phyloP scores from a whole-genome alignment of 192 early-diverging fungal species.

The Backusella psychrophila region DNA sequence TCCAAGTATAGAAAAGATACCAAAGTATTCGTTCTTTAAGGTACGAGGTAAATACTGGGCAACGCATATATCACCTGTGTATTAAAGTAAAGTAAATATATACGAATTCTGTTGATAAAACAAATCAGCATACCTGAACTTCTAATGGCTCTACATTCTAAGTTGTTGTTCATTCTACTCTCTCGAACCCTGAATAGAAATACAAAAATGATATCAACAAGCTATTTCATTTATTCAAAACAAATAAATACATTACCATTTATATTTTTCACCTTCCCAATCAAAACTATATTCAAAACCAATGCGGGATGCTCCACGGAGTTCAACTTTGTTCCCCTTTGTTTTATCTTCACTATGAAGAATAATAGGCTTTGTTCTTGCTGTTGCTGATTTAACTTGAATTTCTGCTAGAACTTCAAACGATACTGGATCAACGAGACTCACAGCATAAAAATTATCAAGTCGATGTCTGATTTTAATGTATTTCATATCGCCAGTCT shows the following conservation, averaged over 20 bases:
- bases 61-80: conserved; percentile 18
- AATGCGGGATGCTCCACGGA: conserved; percentile 13
- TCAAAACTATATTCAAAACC: conserved; percentile 24
- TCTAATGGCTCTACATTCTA: conserved; percentile 17
- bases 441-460: conserved; percentile 18
- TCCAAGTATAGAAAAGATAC: conserved; percentile 19
- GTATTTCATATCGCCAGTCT: conserved; percentile 12
- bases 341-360: conserved; percentile 9
- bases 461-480: conserved; percentile 21
- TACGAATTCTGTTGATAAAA: neutral
- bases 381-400: conserved; percentile 11
- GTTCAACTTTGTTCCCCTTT: neutral
- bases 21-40: conserved; percentile 21
- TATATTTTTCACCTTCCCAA: conserved; percentile 21
- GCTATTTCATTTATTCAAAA: neutral
- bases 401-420: conserved; percentile 19
- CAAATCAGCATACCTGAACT: neutral
- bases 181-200: conserved; percentile 16
- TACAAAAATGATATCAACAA: neutral
- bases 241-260: conserved; percentile 19
- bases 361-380: conserved; percentile 12
- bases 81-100: neutral
- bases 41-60: conserved; percentile 21
- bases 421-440: conserved; percentile 21
- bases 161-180: conserved; percentile 9